Evolutionary conservation across 1,139 yeast species (phyloP).

Genomic region (Candida glucosophila): DNA sequence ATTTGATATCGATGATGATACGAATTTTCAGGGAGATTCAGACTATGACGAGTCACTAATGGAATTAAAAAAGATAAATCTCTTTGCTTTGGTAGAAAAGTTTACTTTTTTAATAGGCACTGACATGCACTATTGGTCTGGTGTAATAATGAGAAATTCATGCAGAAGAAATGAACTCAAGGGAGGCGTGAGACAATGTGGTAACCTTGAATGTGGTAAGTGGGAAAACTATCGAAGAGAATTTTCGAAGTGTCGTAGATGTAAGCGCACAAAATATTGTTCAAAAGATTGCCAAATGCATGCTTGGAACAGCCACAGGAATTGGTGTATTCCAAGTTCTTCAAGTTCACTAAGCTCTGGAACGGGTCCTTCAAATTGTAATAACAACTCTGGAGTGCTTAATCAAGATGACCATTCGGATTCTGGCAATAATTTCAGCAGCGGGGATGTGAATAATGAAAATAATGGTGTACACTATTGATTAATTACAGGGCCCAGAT

Average conservation of each 20-base stretch:
- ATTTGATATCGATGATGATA: constrained; percentile 44
- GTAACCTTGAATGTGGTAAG: constrained; percentile 85
- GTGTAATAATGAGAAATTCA: constrained; percentile 91
- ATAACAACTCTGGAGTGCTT: too few relatives aligned
- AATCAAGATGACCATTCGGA: too few relatives aligned
- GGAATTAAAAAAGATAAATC: constrained; percentile 52
- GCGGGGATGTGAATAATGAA: too few relatives aligned
- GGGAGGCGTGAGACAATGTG: constrained; percentile 94
- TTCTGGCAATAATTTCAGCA: too few relatives aligned
- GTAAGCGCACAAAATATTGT: constrained; percentile 92
- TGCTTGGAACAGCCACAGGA: constrained; percentile 90
- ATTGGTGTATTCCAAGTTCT: constrained; percentile 73
- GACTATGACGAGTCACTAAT: constrained; percentile 42
- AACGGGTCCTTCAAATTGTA: too few relatives aligned
- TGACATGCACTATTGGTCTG: constrained; percentile 94
- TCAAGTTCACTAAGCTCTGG: too few relatives aligned
- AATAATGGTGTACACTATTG: too few relatives aligned
- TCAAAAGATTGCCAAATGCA: constrained; percentile 83
- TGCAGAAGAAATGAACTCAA: constrained; percentile 80
- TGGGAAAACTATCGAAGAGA: constrained; percentile 91
- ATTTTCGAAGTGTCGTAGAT: constrained; percentile 89
- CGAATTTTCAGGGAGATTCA: constrained; percentile 22
- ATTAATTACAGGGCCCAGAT: too few relatives aligned
- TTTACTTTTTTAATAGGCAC: constrained; percentile 68
- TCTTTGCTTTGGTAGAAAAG: constrained; percentile 86